phyloP scores from a whole-genome alignment of 108 stramenopile species.

The Stephanodiscus triporus region DNA sequence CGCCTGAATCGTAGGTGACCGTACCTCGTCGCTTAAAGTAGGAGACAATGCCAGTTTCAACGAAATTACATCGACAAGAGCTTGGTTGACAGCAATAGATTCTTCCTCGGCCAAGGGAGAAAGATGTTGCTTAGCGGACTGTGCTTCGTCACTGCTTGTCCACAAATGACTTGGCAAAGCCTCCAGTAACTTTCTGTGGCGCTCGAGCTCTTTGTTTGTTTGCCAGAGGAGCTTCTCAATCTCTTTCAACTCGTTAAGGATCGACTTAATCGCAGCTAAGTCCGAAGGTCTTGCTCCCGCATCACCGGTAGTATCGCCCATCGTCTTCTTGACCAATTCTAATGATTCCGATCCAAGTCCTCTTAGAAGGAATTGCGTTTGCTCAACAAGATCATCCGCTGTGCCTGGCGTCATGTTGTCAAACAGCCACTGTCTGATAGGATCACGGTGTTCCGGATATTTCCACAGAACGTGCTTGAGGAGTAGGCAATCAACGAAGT shows the following conservation, averaged over 20 bases:
- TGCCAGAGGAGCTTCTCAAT: constrained; percentile 45
- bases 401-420: constrained; percentile 62
- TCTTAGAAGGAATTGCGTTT: constrained; percentile 59
- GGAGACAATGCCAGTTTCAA: constrained; percentile 35
- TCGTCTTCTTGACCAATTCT: constrained; percentile 54
- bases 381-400: constrained; percentile 19
- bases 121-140: constrained; percentile 57
- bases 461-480: constrained; percentile 71
- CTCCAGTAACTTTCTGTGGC: constrained; percentile 55
- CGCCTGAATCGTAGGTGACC: constrained; percentile 54
- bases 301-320: constrained; percentile 62
- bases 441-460: constrained; percentile 53
- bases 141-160: constrained; percentile 59
- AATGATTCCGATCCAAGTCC: constrained; percentile 58
- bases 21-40: constrained; percentile 31
- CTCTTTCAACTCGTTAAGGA: constrained; percentile 42
- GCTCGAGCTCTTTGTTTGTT: constrained; percentile 37
- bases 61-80: constrained; percentile 36
- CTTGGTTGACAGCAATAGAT: constrained; percentile 19
- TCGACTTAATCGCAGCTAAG: constrained; percentile 43
- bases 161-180: constrained; percentile 48
- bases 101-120: constrained; percentile 50
- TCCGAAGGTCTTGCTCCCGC: constrained; percentile 61
- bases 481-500: constrained; percentile 65
- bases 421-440: constrained; percentile 65